These are phyloP conservation scores for Calonectria pseudoturangicola DNA, from an alignment of 2,329 filamentous ascomycete species.

Conservation along the genomic window DNA sequence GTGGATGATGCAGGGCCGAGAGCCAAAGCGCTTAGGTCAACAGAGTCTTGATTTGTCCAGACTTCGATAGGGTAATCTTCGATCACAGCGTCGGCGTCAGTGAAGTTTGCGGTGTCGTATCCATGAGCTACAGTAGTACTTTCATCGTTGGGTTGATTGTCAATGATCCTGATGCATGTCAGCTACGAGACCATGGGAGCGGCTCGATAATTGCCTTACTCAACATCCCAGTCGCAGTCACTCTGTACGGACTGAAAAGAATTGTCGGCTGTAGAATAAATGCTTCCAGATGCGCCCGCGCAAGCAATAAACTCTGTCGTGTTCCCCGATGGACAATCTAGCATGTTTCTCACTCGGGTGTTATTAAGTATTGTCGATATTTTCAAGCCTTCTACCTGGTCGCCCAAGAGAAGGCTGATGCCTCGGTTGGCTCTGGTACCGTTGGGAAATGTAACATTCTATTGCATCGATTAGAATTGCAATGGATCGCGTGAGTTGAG, in stretches of 20 bases:
- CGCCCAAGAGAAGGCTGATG: constrained; percentile 27
- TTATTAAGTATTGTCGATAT: constrained; percentile 40
- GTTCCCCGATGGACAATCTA: constrained; percentile 34
- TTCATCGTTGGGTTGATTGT: constrained; percentile 28
- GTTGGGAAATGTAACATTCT: constrained; percentile 38
- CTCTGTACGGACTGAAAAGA: constrained; percentile 16
- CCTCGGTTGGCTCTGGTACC: constrained; percentile 36
- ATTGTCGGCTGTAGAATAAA: constrained; percentile 26
- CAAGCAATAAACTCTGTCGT: constrained; percentile 28
- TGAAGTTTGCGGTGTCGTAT: constrained; percentile 36
- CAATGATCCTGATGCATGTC: constrained; percentile 11
- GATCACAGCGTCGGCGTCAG: constrained; percentile 16
- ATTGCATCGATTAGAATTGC: neutral
- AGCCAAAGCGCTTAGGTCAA: constrained; percentile 32
- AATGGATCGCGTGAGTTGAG: neutral
- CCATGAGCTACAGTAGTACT: constrained; percentile 28
- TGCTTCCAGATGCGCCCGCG: constrained; percentile 34
- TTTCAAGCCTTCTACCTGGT: constrained; percentile 27
- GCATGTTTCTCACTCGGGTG: constrained; percentile 31
- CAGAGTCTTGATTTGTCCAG: constrained; percentile 24
- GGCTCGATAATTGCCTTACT: neutral
- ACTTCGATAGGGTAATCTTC: constrained; percentile 32
- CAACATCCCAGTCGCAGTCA: constrained; percentile 29
- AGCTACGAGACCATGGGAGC: neutral
- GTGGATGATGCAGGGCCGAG: constrained; percentile 30